Evolutionary conservation across 257 asterid genomes (phyloP).

Genomic region (Thymus mandschuricus): DNA sequence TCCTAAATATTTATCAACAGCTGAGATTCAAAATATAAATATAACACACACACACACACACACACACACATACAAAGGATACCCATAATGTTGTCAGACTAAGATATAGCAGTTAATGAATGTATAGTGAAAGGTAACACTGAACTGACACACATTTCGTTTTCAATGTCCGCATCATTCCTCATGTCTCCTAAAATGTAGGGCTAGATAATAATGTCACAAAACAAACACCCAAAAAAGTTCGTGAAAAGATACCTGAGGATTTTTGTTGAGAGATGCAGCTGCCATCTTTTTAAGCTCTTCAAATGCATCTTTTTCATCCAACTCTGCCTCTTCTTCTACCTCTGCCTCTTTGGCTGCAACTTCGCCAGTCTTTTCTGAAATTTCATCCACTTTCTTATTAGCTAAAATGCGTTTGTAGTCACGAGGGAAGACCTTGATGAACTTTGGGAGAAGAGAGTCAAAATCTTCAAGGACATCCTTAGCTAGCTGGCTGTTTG

Average conservation of each 20-base stretch:
- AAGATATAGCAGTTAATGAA: not conserved
- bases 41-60: too few relatives aligned
- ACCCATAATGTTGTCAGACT: not conserved
- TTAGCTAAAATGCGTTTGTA: conserved; percentile 76
- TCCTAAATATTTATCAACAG: not conserved
- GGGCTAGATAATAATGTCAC: not conserved
- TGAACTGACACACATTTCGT: not conserved
- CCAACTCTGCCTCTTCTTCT: conserved; percentile 66
- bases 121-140: not conserved
- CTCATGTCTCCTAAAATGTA: not conserved
- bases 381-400: conserved; percentile 57
- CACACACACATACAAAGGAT: too few relatives aligned
- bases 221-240: not conserved
- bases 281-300: conserved; percentile 88
- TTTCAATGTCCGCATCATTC: not conserved
- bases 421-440: conserved; percentile 96
- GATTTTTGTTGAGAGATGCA: conserved; percentile 39
- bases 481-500: conserved; percentile 83
- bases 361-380: conserved; percentile 50
- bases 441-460: conserved; percentile 73
- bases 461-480: conserved; percentile 78
- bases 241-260: conserved; percentile 47
- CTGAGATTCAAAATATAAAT: too few relatives aligned
- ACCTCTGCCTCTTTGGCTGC: conserved; percentile 65
- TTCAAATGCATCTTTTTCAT: conserved; percentile 87